Evolutionary conservation across 2,329 filamentous ascomycete species (phyloP), one percentile per base, ranked within the genome.

Genomic region (Myriosclerotinia curreyana): DNA sequence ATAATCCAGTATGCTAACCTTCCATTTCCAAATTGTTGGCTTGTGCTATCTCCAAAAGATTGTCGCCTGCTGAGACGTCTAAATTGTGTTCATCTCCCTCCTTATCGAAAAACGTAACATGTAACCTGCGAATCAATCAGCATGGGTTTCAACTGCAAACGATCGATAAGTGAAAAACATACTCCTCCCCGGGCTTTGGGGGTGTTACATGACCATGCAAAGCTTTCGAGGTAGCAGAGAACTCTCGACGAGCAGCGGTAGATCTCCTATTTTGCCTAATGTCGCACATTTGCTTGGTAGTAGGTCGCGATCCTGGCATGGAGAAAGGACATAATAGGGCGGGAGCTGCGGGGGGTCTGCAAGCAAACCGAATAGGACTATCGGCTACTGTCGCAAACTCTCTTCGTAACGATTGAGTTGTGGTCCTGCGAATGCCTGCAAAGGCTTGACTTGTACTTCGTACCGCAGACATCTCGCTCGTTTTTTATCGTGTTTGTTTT

Each of bases 1-100:
- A 54, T 12, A 12, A 15, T 1, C 17, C 34, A 36, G 17, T 36
- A n/a, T 36, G 71, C 77, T 66, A 75, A 84, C 85, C 93, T 81
- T 99, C 95, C 94, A 99, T 98, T 77, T 99, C 95, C 50, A 99
- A 81, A 74, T 98, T 94, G 77, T 98, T 86, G 53, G 90, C 91
- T 76, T 97, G 94, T 28, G 94, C 95, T 73, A 99, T 94, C 74
- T 98, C 94, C 62, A 99, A 83, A 62, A 99, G 81, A 76, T 99
- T 99, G 77, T 96, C 92, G 58, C 95, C 95, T 71, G 90, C 86
- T 17, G 86, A 81, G 11, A 97, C 94, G 66, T 89, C 86, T 72
- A 97, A 86, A 66, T 88, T 91, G 76, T 91, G 83, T 69, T 87
- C 82, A 38, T 85, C 80, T 59, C 88, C 88, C 25, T 97, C 92